Base-by-base conservation (phyloP, 768 basidiomycete genomes). In the Pilatotrama ljubarskyi region DNA sequence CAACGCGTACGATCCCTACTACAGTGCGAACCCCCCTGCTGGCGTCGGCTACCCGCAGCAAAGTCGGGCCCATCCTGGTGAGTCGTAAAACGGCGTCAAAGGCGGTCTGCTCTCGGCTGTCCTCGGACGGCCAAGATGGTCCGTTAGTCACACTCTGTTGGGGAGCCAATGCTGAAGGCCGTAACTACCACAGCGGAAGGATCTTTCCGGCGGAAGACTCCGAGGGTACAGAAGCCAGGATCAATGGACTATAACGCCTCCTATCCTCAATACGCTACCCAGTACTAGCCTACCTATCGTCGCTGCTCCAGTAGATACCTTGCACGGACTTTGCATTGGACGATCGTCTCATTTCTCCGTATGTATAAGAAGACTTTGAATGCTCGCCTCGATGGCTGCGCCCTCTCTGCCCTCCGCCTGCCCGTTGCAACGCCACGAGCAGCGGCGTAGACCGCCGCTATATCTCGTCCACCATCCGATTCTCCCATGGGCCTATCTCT, bases 11-110 rank as follows among this genome's bases (percentile, higher is more conserved):
- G 59, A 74, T 60, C 67, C 58, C 48, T 66, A 41, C 64, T 70
- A 62, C 63, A 58, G 61, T 61, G 26, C 51, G 18, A 50, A 52
- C 29, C 52, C 51, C 50, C 58, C 59, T 17, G 66, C 58, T 35
- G 70, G 69, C 36, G 52, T 78, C 42, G 73, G 76, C 48, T 71
- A 71, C 48, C 80, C 81, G 3, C 65, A 72, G 42, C 72, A 66
- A 38, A 73, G 65, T 24, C 79, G 81, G 66, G 64, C 75, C 59
- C 82, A 81, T 72, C 77, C 80, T 64, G 81, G 80, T 82, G 73
- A 76, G 76, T 81, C 62, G 54, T 70, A 60, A 68, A 57, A 49
- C 48, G 29, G 55, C 68, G 50, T 58, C 38, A 44, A 58, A 48
- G 38, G 55, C 22, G 49, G 41, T 29, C 25, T 35, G 42, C 20